Conservation (phyloP, 2,329 filamentous ascomycete genomes). For the Claviceps sp. region DNA sequence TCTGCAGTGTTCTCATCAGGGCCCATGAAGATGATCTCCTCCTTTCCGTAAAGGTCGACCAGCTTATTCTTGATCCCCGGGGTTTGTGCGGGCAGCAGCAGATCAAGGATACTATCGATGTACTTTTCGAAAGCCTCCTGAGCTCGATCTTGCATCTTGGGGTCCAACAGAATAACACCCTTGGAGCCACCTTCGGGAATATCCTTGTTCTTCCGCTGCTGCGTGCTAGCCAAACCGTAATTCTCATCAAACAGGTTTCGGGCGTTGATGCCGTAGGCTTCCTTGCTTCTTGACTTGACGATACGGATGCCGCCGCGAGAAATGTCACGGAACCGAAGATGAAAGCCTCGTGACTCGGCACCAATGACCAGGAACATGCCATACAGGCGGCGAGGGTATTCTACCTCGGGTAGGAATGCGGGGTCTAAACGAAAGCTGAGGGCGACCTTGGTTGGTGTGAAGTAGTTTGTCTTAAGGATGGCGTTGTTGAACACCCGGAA, state of each 20-base stretch:
- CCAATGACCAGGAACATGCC: conserved; percentile 99
- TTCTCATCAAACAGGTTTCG: conserved; percentile 97
- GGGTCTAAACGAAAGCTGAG: conserved; percentile 91
- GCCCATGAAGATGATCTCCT: conserved; percentile 97
- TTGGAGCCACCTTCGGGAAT: conserved; percentile 97
- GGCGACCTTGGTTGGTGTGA: conserved; percentile 93
- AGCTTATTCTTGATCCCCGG: conserved; percentile 99
- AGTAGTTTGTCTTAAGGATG: conserved; percentile 95
- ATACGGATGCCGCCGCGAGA: conserved; percentile 95
- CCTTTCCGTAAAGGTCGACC: conserved; percentile 84
- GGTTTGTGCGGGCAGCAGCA: conserved; percentile 76
- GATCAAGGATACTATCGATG: conserved; percentile 94
- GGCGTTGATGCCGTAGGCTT: conserved; percentile 92
- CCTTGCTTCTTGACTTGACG: conserved; percentile 92
- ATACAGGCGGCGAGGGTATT: conserved; percentile 87
- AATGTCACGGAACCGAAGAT: conserved; percentile 94
- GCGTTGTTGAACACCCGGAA: conserved; percentile 92
- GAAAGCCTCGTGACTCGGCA: conserved; percentile 92
- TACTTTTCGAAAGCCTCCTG: conserved; percentile 97
- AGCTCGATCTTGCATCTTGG: conserved; percentile 86
- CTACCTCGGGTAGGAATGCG: conserved; percentile 73
- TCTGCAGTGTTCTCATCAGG: conserved; percentile 98
- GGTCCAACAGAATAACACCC: conserved; percentile 89
- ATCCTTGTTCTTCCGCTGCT: conserved; percentile 99
- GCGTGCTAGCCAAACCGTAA: conserved; percentile 94